Evolutionary conservation across 805 yeast genomes (phyloP).

Genomic region (Metschnikowia lunata): DNA sequence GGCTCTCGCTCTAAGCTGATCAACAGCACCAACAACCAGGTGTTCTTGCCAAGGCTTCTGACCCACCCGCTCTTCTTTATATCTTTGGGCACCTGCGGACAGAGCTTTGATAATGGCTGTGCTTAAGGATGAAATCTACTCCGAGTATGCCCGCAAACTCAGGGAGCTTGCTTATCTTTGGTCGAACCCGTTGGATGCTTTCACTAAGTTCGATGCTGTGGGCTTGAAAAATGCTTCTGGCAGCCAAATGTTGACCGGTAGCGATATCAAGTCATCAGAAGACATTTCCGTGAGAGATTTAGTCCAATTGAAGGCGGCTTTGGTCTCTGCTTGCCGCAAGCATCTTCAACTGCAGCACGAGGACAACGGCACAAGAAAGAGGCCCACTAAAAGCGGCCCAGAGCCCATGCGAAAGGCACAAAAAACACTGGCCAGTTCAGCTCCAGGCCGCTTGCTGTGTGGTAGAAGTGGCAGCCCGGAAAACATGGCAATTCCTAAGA

Average conservation of each 20-base stretch:
- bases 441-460: conserved; percentile 11
- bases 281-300: not conserved
- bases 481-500: conserved; percentile 2
- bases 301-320: conserved; percentile 1
- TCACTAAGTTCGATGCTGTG: conserved; percentile 1
- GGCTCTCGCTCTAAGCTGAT: no score
- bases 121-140: conserved; percentile 1
- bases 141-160: conserved; percentile 10
- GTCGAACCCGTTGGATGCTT: conserved; percentile 13
- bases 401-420: conserved; percentile 5
- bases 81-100: no score
- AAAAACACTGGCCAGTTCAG: conserved; percentile 3
- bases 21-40: no score
- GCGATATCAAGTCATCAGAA: not conserved
- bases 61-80: no score
- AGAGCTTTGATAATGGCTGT: not conserved
- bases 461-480: not conserved
- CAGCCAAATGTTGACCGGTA: not conserved
- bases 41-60: no score
- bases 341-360: not conserved
- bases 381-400: not conserved
- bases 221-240: not conserved
- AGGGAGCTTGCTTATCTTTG: conserved; percentile 16
- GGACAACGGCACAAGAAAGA: not conserved
- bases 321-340: not conserved